Percentiles rank a stretch among this genome's conserved stretches.
Evolutionary conservation across 208 protist species (phyloP).

Genomic region (Crithidia expoeki): DNA sequence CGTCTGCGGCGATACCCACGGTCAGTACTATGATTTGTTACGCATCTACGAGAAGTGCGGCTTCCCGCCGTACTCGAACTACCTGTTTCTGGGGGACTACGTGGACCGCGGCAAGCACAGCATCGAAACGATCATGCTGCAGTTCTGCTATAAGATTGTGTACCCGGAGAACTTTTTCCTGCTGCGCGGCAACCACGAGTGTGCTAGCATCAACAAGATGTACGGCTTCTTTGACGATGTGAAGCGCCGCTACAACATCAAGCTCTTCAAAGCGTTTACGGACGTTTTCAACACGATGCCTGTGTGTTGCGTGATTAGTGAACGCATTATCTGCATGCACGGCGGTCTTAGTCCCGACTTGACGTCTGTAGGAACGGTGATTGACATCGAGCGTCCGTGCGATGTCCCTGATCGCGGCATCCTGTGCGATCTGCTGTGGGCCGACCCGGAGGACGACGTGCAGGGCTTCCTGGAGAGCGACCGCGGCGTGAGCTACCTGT

Average conservation of each 20-base stretch:
- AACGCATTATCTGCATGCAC: slow-evolving; percentile 99
- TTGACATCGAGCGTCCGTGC: slow-evolving; percentile 96
- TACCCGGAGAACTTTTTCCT: slow-evolving; percentile 99
- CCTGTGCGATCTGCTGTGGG: slow-evolving; percentile 99
- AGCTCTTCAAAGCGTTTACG: slow-evolving; percentile 99
- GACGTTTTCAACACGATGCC: slow-evolving; percentile 99
- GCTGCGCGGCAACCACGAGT: slow-evolving; percentile 99
- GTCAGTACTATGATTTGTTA: slow-evolving; percentile 99
- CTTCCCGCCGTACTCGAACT: slow-evolving; percentile 99
- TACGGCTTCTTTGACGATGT: slow-evolving; percentile 99
- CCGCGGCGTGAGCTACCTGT: slow-evolving; percentile 98
- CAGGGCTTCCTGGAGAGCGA: slow-evolving; percentile 97
- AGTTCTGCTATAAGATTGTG: slow-evolving; percentile 96
- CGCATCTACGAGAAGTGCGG: slow-evolving; percentile 99
- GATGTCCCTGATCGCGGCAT: slow-evolving; percentile 99
- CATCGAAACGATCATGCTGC: slow-evolving; percentile 93
- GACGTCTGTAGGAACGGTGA: slow-evolving; percentile 93
- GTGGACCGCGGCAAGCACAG: slow-evolving; percentile 98
- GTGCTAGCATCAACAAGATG: slow-evolving; percentile 97
- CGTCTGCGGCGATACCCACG: slow-evolving; percentile 97
- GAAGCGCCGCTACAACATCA: slow-evolving; percentile 92
- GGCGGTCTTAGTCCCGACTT: slow-evolving; percentile 98
- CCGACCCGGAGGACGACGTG: slow-evolving; percentile 95
- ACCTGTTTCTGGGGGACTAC: slow-evolving; percentile 99
- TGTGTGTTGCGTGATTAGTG: slow-evolving; percentile 98